Percentiles rank a stretch among this genome's conserved stretches.
Conservation (phyloP, 2,329 filamentous ascomycete genomes). For the Hansfordia pulvinata region DNA sequence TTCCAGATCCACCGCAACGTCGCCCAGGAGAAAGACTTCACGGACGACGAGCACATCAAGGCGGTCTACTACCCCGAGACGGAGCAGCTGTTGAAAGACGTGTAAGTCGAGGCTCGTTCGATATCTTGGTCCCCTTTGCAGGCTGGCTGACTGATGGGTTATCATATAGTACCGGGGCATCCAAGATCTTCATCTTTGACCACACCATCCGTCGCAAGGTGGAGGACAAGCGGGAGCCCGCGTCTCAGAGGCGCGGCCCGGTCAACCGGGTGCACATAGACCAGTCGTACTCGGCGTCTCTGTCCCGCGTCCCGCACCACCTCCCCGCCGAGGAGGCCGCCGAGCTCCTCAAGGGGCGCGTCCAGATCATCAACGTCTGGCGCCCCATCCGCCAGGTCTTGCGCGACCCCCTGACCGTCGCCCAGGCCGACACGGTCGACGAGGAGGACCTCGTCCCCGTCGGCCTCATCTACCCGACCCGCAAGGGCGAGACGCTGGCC, state of each 20-base stretch:
- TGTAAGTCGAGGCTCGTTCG: slow-evolving; percentile 18
- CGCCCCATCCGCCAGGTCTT: slow-evolving; percentile 34
- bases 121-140: not conserved
- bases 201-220: slow-evolving; percentile 36
- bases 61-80: slow-evolving; percentile 60
- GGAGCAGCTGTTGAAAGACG: slow-evolving; percentile 49
- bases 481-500: slow-evolving; percentile 33
- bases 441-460: slow-evolving; percentile 35
- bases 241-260: slow-evolving; percentile 21
- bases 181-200: slow-evolving; percentile 45
- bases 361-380: slow-evolving; percentile 43
- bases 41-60: slow-evolving; percentile 48
- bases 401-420: slow-evolving; percentile 39
- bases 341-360: slow-evolving; percentile 27
- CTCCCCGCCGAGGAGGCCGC: slow-evolving; percentile 28
- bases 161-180: slow-evolving; percentile 36
- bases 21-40: slow-evolving; percentile 21
- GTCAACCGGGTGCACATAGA: slow-evolving; percentile 44
- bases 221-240: slow-evolving; percentile 26
- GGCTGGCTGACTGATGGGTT: no score
- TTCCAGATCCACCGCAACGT: slow-evolving; percentile 20
- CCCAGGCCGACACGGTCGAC: slow-evolving; percentile 31
- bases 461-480: slow-evolving; percentile 34
- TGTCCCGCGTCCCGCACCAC: slow-evolving; percentile 26
- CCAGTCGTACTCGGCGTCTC: slow-evolving; percentile 32